Evolutionary conservation across 2,329 filamentous ascomycete genomes (phyloP), one percentile per base, ranked within the genome.

Genomic region (Sporothrix brasiliensis): DNA sequence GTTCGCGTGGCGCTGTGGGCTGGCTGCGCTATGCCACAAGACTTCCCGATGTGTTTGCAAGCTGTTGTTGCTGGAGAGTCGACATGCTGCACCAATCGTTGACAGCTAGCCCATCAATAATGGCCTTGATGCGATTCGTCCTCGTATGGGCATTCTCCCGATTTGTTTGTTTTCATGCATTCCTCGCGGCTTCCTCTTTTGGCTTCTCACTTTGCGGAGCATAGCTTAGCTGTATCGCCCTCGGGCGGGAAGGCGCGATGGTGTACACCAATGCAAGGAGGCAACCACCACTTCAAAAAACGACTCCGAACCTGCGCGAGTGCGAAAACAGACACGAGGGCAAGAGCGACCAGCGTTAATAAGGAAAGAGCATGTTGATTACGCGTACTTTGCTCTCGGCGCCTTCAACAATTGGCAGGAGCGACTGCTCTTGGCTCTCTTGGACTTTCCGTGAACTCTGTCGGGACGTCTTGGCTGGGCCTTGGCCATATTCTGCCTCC

Each of bases 241-340:
- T 60, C 13, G 27, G 56, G 34, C 34, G 34, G 56, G 34, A 61
- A 61, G 56, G 56, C 24, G 56, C 56, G n/a, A 61, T 61, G 21
- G 56, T 24, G 56, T 19, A 61, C 30, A 19, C 34, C 19, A 39
- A 21, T 58, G 30, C 30, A 58, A 14, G 16, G 16, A 34, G 34
- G 56, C 56, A 61, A 41, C n/a, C 56, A 44, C n/a, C 19, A 61
- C 39, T 34, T 16, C 21, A 44, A 41, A 24, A 60, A 21, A 44
- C 5, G 56, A 61, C 44, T 61, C 56, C 56, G 44, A 41, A 61
- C 19, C 6, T n/a, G 53, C 53, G 53, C 53, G 27, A 56, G 34
- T 14, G 24, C 53, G 53, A 56, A 34, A 34, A 56, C 11, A 34
- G 27, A 39, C 19, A 39, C 53, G 53, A 56, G 24, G 56, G 56